These are phyloP conservation scores for Blakeslea trispora DNA, from an alignment of 371 early-diverging fungal genomes.

Conservation along the genomic window DNA sequence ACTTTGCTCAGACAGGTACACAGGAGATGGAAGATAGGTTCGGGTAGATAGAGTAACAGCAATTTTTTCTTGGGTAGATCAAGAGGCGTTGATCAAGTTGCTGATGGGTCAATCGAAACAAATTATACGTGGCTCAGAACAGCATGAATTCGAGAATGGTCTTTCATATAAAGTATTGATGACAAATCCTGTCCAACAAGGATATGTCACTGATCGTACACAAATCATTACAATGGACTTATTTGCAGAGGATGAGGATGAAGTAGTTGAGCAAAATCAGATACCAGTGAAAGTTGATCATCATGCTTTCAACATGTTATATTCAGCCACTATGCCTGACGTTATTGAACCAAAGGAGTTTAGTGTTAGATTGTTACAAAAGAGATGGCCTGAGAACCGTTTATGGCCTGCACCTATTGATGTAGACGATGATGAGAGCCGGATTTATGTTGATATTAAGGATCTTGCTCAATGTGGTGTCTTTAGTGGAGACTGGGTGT, in stretches of 20 bases:
- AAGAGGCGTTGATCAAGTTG: slow-evolving; percentile 18
- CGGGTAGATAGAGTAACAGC: background rate
- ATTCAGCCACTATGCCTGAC: slow-evolving; percentile 17
- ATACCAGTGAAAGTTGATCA: slow-evolving; percentile 6
- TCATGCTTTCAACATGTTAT: slow-evolving; percentile 26
- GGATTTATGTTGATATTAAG: slow-evolving; percentile 58
- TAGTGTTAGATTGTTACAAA: slow-evolving; percentile 35
- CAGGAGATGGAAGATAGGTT: background rate
- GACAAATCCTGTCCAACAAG: slow-evolving; percentile 72
- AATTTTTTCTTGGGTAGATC: slow-evolving; percentile 13
- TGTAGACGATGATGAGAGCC: slow-evolving; percentile 58
- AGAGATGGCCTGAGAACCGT: slow-evolving; percentile 50
- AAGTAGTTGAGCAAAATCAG: no score
- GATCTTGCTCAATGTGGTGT: slow-evolving; percentile 65
- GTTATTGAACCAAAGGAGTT: slow-evolving; percentile 41
- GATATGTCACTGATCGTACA: slow-evolving; percentile 48
- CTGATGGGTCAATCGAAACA: slow-evolving; percentile 35
- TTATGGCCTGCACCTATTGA: slow-evolving; percentile 55
- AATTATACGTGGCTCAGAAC: slow-evolving; percentile 49
- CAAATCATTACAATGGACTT: slow-evolving; percentile 38
- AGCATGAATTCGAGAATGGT: slow-evolving; percentile 29
- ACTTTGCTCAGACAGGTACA: slow-evolving; percentile 54
- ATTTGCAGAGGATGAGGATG: slow-evolving; percentile 7
- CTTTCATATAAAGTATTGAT: slow-evolving; percentile 49
- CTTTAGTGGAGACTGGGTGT: slow-evolving; percentile 78